Base-by-base conservation (phyloP, 176 grass and related monocot genomes). In the Oryza meridionalis region DNA sequence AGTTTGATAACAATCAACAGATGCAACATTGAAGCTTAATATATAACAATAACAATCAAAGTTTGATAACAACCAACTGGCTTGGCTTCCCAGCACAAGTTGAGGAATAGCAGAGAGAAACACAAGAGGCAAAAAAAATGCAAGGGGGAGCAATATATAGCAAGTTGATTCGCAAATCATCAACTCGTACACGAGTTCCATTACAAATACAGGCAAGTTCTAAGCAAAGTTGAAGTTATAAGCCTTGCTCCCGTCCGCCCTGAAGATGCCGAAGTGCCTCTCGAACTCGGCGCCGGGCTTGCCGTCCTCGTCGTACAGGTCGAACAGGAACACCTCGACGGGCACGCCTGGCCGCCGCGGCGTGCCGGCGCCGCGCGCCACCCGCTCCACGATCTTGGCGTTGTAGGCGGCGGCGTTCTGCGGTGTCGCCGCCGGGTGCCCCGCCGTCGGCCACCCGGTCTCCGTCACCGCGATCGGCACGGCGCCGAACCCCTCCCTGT, bases 381-480 rank as follows among this genome's bases (percentile, higher is more conserved):
- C 38, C 82, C 86, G 37, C 51, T 87, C 84, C 72, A 91, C 64
- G n/a, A 96, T 69, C 75, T 84, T 88, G 38, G 80, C 84, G 7
- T 91, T 91, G 70, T 93, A 96, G 42, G 79, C 72, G 3, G 72
- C 94, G 3, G 86, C 88, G 66, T 93, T 93, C 75, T 87, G 49
- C 44, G 81, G 86, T 1, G 88, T 91, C 11, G 91, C 94, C 7
- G 32, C 91, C 25, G 50, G 67, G 85, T 93, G 88, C 63, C 94
- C 91, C 24, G 84, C 77, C 14, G 91, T 93, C 0, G 91, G 91
- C 94, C 94, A 96, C 3, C 94, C 94, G 50, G 91, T 96, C 83
- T 93, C 91, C 0, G 88, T 93, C 77, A 96, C 91, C 9, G 67
- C 77, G 37, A 96, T 69, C 2, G 88, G 77, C 16, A 96, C 45